These are phyloP conservation scores for Chytridium lagenaria DNA, from an alignment of 371 early-diverging fungal species.

Conservation along the genomic window DNA sequence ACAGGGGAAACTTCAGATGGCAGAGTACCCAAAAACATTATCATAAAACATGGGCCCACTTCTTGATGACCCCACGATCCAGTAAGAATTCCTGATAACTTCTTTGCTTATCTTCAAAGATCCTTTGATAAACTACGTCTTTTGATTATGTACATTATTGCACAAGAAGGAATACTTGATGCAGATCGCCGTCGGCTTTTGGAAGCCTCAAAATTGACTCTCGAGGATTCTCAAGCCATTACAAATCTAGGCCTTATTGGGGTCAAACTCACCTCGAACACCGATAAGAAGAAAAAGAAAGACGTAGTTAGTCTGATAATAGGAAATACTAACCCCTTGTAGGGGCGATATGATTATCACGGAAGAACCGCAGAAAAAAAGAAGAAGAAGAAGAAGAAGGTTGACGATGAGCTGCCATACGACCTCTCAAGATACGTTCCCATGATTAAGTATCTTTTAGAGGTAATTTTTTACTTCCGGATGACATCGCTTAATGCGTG, in stretches of 20 bases:
- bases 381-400: conserved; percentile 48
- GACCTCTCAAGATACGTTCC: conserved; percentile 54
- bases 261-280: conserved; percentile 56
- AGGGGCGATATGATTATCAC: conserved; percentile 46
- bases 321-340: neutral
- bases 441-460: conserved; percentile 50
- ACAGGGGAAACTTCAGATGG: conserved; percentile 89
- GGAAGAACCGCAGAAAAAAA: conserved; percentile 42
- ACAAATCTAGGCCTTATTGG: conserved; percentile 76
- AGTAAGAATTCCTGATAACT: conserved; percentile 23
- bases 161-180: conserved; percentile 72
- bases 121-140: conserved; percentile 82
- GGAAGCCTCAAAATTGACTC: conserved; percentile 79
- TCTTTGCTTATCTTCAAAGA: too few relatives aligned
- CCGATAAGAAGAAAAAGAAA: conserved; percentile 39
- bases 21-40: conserved; percentile 70
- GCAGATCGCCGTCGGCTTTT: conserved; percentile 74
- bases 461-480: conserved; percentile 34
- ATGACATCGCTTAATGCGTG: neutral
- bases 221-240: conserved; percentile 79
- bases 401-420: conserved; percentile 45
- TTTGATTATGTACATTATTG: conserved; percentile 86
- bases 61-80: conserved; percentile 65
- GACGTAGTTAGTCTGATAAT: neutral
- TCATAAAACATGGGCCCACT: conserved; percentile 83